Evolutionary conservation across 768 basidiomycete genomes (phyloP), one percentile per base, ranked within the genome.

Genomic region (Trametes cingulata): DNA sequence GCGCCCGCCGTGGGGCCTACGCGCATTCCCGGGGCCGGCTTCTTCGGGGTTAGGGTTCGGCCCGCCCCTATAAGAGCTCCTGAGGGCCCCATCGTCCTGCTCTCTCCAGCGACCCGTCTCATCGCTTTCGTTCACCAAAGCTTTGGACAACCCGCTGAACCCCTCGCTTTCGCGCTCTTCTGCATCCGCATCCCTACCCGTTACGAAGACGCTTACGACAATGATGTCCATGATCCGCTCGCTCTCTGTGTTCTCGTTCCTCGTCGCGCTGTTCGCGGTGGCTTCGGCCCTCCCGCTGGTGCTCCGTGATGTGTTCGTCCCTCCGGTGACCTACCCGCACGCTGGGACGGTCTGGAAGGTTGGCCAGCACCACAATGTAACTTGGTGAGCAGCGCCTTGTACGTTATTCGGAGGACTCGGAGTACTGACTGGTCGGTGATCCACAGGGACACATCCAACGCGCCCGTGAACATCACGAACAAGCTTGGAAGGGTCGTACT

Each of bases 311-410:
- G 82, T 82, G 36, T 80, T 76, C 24, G 72, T 68, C 39, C 83
- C 84, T 1, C 81, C 78, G 5, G 73, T 84, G 62, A 76, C 75
- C 41, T 77, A 71, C 59, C 82, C 83, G 15, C 71, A 68, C 10
- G 68, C 72, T 0, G 65, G 64, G 12, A 75, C 78, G 5, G 71
- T 80, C 27, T 84, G 82, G 84, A 67, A 68, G 25, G 73, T 79
- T 13, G 80, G 80, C 6, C 58, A 77, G 52, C 71, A 62, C 1
- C 69, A 80, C 52, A 81, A 75, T 9, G 82, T 84, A 19, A 82
- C 81, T 19, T 84, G 83, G 82, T 79, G 65, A n/a, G 74, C 62
- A 9, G 4, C 45, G n/a, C 33, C 1, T 14, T 42, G 39, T 47
- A 10, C 35, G 13, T 14, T n/a, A 13, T 40, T 40, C 3, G 14